Evolutionary conservation across 2,329 filamentous ascomycete species (phyloP).

Genomic region (Phyllosticta citribraziliensis): DNA sequence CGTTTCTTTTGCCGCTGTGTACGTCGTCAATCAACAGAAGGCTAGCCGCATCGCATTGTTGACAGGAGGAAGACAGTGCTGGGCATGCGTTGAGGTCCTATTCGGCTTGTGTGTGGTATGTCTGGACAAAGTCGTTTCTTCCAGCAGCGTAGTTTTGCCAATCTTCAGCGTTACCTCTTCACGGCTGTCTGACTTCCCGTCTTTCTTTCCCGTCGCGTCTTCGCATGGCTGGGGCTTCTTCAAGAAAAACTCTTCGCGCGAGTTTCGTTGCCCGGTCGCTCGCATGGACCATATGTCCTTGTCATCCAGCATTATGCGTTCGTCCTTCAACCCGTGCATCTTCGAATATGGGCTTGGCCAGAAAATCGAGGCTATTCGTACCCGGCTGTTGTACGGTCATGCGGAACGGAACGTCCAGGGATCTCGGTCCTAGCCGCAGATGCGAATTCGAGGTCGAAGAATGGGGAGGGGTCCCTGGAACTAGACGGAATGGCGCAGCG

Average conservation of each 20-base stretch:
- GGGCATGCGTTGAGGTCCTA: neutral
- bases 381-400: no score
- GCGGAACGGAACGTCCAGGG: no score
- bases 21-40: neutral
- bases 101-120: neutral
- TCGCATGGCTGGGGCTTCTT: neutral
- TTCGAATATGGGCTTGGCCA: neutral
- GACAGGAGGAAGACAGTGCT: neutral
- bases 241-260: neutral
- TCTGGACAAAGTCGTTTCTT: neutral
- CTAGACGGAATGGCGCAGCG: no score
- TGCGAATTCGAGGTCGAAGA: no score
- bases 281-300: neutral
- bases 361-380: neutral
- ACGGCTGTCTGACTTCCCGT: neutral
- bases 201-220: neutral
- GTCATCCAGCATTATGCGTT: neutral
- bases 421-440: no score
- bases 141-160: neutral
- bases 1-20: neutral
- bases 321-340: neutral
- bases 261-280: neutral
- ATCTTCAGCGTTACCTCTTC: neutral
- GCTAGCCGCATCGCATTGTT: neutral
- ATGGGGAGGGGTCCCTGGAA: no score